A percentile compares a stretch with the other conserved stretches of the same genome.
phyloP scores from a whole-genome alignment of 225 moss, liverwort and hornwort species.

The Pseudisothecium myosuroides region DNA sequence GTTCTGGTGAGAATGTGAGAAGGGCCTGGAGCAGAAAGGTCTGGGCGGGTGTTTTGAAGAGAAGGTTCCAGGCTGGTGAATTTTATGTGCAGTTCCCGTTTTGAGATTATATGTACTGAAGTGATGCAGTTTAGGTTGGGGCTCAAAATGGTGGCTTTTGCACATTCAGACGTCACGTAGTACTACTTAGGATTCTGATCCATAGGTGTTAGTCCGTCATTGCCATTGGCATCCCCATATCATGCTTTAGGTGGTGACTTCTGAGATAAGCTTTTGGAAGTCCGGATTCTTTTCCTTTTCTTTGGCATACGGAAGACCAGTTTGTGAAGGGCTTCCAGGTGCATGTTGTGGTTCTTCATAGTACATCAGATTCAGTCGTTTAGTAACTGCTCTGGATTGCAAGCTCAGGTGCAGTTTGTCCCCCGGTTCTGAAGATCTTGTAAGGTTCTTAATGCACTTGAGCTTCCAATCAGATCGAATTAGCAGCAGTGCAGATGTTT shows the following conservation, averaged over 20 bases:
- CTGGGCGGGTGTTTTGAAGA: neutral
- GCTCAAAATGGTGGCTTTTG: neutral
- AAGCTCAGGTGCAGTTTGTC: slow-evolving; percentile 13
- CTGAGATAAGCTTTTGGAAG: slow-evolving; percentile 9
- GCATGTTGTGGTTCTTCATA: slow-evolving; percentile 11
- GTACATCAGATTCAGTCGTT: slow-evolving; percentile 13
- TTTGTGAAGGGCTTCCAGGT: slow-evolving; percentile 4
- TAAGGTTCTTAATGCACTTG: neutral
- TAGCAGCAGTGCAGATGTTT: slow-evolving; percentile 8
- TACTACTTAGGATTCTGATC: slow-evolving; percentile 18
- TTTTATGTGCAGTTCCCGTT: slow-evolving; percentile 1
- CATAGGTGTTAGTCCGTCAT: slow-evolving; percentile 3
- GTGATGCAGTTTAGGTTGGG: neutral
- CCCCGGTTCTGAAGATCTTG: neutral
- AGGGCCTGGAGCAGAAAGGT: neutral
- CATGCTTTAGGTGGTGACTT: slow-evolving; percentile 6
- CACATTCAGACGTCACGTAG: slow-evolving; percentile 14
- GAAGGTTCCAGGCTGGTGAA: neutral
- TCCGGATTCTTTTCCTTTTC: neutral
- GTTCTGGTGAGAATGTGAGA: neutral
- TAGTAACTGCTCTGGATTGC: slow-evolving; percentile 6
- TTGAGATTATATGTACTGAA: neutral
- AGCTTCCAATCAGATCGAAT: neutral
- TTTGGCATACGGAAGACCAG: neutral
- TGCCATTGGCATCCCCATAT: neutral